A percentile compares a stretch with the other conserved stretches of the same genome.
Conservation (phyloP, 345 rosid genomes). For the Gossypioides kirkii region DNA sequence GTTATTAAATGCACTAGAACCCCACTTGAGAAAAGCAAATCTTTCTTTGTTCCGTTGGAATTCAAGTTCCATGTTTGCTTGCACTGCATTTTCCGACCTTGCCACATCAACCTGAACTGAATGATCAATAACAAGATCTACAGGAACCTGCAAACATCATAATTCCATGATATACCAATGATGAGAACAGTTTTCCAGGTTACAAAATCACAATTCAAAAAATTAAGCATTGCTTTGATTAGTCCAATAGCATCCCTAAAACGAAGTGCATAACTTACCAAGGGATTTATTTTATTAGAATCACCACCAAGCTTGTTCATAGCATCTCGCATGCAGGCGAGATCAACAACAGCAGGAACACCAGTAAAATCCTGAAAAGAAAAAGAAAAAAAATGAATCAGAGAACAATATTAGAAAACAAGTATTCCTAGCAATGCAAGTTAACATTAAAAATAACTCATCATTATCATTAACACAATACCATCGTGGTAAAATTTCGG, state of each 20-base stretch:
- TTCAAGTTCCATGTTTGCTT: slow-evolving; percentile 90
- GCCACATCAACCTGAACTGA: slow-evolving; percentile 96
- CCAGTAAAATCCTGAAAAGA: slow-evolving; percentile 65
- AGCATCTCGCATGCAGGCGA: slow-evolving; percentile 84
- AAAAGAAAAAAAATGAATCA: not conserved
- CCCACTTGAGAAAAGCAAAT: slow-evolving; percentile 94
- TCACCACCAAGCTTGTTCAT: slow-evolving; percentile 70
- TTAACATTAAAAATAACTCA: not conserved
- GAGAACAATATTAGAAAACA: not conserved
- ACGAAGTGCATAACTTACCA: slow-evolving; percentile 34
- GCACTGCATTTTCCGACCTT: slow-evolving; percentile 88
- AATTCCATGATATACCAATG: not conserved
- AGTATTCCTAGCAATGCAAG: not conserved
- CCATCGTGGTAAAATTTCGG: not conserved
- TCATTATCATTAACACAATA: not conserved
- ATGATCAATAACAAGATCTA: slow-evolving; percentile 97
- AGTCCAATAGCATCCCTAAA: not conserved
- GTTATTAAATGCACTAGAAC: slow-evolving; percentile 81
- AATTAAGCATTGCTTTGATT: not conserved
- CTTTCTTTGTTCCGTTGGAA: slow-evolving; percentile 83
- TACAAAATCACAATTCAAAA: not conserved
- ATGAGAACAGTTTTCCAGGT: not conserved
- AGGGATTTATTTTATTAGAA: slow-evolving; percentile 61
- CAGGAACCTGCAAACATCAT: slow-evolving; percentile 62
- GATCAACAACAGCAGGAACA: slow-evolving; percentile 85